Conservation (phyloP, 805 yeast genomes). For the Yarrowia sp. region DNA sequence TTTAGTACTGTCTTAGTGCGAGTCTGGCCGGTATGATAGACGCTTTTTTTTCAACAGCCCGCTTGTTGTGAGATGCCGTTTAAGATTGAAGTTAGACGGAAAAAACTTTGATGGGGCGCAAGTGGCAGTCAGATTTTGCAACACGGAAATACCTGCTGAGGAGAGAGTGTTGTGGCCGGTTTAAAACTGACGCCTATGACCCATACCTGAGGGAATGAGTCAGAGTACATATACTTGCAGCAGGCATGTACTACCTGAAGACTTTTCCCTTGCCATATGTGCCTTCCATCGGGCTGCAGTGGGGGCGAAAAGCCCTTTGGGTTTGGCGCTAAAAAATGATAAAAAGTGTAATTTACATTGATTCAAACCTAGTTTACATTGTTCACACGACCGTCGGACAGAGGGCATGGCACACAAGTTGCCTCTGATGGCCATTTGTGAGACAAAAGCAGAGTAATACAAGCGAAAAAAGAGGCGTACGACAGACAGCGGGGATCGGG, state of each 20-base stretch:
- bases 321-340: neutral
- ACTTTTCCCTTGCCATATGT: constrained; percentile 21
- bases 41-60: neutral
- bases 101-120: neutral
- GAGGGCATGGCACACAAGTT: neutral
- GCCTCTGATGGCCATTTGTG: neutral
- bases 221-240: constrained; percentile 24
- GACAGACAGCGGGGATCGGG: too few species aligned
- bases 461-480: neutral
- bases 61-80: constrained; percentile 18
- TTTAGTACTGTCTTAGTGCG: constrained; percentile 1
- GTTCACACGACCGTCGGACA: neutral
- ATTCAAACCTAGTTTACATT: constrained; percentile 5
- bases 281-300: constrained; percentile 15
- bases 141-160: neutral
- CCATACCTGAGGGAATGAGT: constrained; percentile 10
- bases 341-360: neutral
- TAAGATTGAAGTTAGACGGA: constrained; percentile 8
- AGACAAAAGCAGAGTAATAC: too few species aligned
- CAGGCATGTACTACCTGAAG: constrained; percentile 9
- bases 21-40: neutral
- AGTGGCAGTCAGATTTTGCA: neutral
- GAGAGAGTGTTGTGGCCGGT: neutral
- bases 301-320: constrained; percentile 2
- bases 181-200: neutral